phyloP scores from a whole-genome alignment of 768 basidiomycete genomes.

The Lyophyllum shimeji region DNA sequence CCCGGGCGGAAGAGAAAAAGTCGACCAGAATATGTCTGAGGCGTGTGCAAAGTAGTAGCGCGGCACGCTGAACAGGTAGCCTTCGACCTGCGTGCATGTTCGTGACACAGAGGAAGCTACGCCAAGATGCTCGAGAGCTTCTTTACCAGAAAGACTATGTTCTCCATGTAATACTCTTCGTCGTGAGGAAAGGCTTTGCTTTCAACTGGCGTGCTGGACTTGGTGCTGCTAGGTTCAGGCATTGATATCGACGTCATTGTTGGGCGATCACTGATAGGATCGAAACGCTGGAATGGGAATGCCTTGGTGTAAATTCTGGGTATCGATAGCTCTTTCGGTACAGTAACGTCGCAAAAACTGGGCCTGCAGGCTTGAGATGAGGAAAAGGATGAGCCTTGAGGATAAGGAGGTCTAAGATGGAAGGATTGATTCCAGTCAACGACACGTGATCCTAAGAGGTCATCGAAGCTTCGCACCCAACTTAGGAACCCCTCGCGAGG shows the following conservation, averaged over 20 bases:
- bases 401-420: background rate
- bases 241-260: background rate
- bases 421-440: too few relatives aligned
- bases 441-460: too few relatives aligned
- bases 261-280: background rate
- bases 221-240: background rate
- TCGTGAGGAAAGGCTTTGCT: slow-evolving; percentile 1
- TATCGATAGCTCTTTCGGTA: background rate
- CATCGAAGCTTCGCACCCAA: too few relatives aligned
- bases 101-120: background rate
- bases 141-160: slow-evolving; percentile 15
- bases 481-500: too few relatives aligned
- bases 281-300: background rate
- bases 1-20: slow-evolving; percentile 20
- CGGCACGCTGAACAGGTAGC: slow-evolving; percentile 26
- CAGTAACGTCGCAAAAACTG: background rate
- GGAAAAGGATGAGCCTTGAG: background rate
- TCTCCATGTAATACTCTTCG: slow-evolving; percentile 14
- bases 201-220: background rate
- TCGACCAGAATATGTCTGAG: slow-evolving; percentile 22
- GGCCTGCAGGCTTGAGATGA: background rate
- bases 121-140: background rate
- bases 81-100: slow-evolving; percentile 24
- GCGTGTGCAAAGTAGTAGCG: slow-evolving; percentile 20
- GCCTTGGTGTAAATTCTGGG: background rate